phyloP scores from a whole-genome alignment of 2,329 filamentous ascomycete species.

The Xylaria sp. region DNA sequence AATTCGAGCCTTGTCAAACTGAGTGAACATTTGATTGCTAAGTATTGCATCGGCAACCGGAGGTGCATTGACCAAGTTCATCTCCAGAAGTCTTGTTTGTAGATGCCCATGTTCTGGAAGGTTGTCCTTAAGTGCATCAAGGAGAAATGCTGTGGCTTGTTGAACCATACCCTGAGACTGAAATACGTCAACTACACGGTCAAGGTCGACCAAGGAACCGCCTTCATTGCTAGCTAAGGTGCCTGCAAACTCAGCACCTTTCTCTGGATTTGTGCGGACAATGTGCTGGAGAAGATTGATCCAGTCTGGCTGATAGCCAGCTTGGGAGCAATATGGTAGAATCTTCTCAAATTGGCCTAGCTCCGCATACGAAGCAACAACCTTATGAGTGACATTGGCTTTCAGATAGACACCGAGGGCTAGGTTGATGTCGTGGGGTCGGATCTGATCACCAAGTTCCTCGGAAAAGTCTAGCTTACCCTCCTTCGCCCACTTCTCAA shows the following conservation, averaged over 20 bases:
- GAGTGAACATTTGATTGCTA: slow-evolving; percentile 97
- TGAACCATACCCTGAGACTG: slow-evolving; percentile 98
- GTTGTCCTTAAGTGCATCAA: slow-evolving; percentile 95
- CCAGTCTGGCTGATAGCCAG: slow-evolving; percentile 94
- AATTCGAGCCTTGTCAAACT: slow-evolving; percentile 93
- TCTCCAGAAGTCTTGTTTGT: slow-evolving; percentile 94
- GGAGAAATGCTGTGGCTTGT: slow-evolving; percentile 95
- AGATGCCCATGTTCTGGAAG: slow-evolving; percentile 91
- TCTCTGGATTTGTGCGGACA: slow-evolving; percentile 89
- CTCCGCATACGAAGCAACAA: slow-evolving; percentile 93
- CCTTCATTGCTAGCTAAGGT: slow-evolving; percentile 88
- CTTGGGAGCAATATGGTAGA: slow-evolving; percentile 85
- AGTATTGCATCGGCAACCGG: slow-evolving; percentile 98
- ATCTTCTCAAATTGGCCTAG: slow-evolving; percentile 98
- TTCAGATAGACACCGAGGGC: slow-evolving; percentile 91
- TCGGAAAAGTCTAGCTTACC: slow-evolving; percentile 96
- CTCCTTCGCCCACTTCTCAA: slow-evolving; percentile 98
- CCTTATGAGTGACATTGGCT: slow-evolving; percentile 91
- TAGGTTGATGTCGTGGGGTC: slow-evolving; percentile 86
- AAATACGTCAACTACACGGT: slow-evolving; percentile 97
- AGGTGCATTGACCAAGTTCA: slow-evolving; percentile 96
- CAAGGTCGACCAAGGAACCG: slow-evolving; percentile 88
- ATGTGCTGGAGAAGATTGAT: slow-evolving; percentile 92
- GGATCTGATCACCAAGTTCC: slow-evolving; percentile 93
- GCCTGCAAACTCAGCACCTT: slow-evolving; percentile 94